Conservation (phyloP, 768 basidiomycete genomes). For the Pisolithus albus region DNA sequence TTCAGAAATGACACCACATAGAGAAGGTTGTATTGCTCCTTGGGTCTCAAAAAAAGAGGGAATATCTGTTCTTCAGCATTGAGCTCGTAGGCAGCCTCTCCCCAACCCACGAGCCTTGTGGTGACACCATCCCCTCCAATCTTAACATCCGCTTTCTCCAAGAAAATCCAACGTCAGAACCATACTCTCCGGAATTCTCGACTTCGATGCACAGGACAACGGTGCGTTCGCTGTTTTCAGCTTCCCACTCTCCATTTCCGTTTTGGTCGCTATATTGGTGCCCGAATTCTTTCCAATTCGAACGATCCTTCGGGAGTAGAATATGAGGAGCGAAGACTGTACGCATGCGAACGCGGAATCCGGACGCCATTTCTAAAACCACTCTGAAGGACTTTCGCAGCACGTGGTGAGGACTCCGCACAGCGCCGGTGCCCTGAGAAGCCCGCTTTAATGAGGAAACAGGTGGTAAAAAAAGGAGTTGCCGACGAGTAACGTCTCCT, state of each 20-base stretch:
- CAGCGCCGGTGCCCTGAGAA: slow-evolving; percentile 44
- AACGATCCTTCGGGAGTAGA: slow-evolving; percentile 43
- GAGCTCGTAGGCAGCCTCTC: slow-evolving; percentile 28
- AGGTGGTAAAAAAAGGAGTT: slow-evolving; percentile 57
- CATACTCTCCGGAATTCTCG: slow-evolving; percentile 70
- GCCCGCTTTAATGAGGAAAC: slow-evolving; percentile 38
- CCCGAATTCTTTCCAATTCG: slow-evolving; percentile 21
- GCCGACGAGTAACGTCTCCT: slow-evolving; percentile 58
- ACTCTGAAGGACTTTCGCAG: slow-evolving; percentile 83
- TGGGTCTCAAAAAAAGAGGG: slow-evolving; percentile 62
- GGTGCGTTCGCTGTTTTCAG: slow-evolving; percentile 75
- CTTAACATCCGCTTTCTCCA: slow-evolving; percentile 69
- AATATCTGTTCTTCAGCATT: slow-evolving; percentile 44
- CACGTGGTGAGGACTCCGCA: slow-evolving; percentile 51
- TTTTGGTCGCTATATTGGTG: slow-evolving; percentile 20
- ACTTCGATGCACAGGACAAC: slow-evolving; percentile 89
- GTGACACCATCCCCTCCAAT: slow-evolving; percentile 66
- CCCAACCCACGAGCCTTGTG: slow-evolving; percentile 45
- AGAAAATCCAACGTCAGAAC: slow-evolving; percentile 58
- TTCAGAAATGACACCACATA: slow-evolving; percentile 82
- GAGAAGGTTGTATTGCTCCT: slow-evolving; percentile 82
- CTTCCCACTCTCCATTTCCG: slow-evolving; percentile 43
- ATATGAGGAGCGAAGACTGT: slow-evolving; percentile 88
- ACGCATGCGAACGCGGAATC: slow-evolving; percentile 89
- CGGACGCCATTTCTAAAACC: slow-evolving; percentile 70